phyloP scores from a whole-genome alignment of 306 rosid species.

The Lathyrus sativus region DNA sequence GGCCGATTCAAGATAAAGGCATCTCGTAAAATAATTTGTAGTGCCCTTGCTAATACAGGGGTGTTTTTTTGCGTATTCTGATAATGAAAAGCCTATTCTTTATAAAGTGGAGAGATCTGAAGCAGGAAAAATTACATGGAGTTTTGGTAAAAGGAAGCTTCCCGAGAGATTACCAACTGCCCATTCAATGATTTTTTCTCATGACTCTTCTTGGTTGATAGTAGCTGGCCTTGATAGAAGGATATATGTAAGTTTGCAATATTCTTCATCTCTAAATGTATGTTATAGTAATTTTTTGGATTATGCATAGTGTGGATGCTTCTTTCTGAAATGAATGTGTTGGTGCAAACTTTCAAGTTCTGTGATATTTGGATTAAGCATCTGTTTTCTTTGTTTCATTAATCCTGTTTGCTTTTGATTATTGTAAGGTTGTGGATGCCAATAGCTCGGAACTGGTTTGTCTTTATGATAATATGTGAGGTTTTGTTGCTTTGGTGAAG shows the following conservation, averaged over 20 bases:
- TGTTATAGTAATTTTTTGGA: constrained; percentile 4
- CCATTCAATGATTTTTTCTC: constrained; percentile 83
- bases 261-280: background rate
- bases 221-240: constrained; percentile 84
- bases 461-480: too few species aligned
- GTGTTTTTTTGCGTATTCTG: constrained; percentile 76
- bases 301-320: constrained; percentile 14
- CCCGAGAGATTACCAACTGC: constrained; percentile 72
- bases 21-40: constrained; percentile 82
- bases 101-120: constrained; percentile 61
- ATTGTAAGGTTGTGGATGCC: constrained; percentile 75
- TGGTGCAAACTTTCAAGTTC: background rate
- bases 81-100: constrained; percentile 68
- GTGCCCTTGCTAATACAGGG: constrained; percentile 80
- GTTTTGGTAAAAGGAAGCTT: constrained; percentile 60
- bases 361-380: constrained; percentile 7
- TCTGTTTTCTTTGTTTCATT: constrained; percentile 22
- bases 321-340: constrained; percentile 11
- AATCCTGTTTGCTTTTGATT: constrained; percentile 31
- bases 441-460: constrained; percentile 52
- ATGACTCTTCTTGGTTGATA: constrained; percentile 83
- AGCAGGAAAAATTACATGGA: constrained; percentile 55
- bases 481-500: too few species aligned
- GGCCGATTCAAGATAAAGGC: constrained; percentile 70
- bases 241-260: constrained; percentile 73